Conservation (phyloP, 331 rosid species). For the Stylosanthes scabra region DNA sequence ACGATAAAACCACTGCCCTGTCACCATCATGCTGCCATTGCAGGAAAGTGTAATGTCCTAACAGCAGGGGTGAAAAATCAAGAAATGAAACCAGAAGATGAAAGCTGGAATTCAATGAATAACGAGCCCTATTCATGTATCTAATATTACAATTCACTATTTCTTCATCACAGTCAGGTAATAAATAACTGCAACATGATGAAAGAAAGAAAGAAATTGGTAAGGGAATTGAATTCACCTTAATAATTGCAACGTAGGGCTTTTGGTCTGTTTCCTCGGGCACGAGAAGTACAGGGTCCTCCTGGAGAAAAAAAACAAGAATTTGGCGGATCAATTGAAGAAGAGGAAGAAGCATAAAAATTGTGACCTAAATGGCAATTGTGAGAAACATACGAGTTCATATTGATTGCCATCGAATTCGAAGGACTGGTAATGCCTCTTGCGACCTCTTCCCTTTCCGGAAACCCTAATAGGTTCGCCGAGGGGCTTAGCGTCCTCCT, state of each 20-base stretch:
- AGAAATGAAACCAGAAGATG: not conserved
- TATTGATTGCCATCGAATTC: slow-evolving; percentile 81
- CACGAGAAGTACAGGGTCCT: slow-evolving; percentile 90
- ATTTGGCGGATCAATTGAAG: not conserved
- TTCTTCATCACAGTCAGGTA: not conserved
- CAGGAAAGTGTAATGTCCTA: slow-evolving; percentile 74
- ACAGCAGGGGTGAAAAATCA: slow-evolving; percentile 32
- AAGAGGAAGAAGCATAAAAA: not conserved
- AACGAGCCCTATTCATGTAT: slow-evolving; percentile 21
- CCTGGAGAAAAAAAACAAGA: slow-evolving; percentile 56
- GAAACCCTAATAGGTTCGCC: slow-evolving; percentile 72
- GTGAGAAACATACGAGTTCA: slow-evolving; percentile 57
- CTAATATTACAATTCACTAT: not conserved
- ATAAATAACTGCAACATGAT: not conserved
- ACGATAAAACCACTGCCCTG: slow-evolving; percentile 98
- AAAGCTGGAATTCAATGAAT: not conserved
- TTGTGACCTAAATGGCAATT: not conserved
- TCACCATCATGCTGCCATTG: slow-evolving; percentile 71
- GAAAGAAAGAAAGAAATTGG: slow-evolving; percentile 14
- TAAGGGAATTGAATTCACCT: slow-evolving; percentile 59
- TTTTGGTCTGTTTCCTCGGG: slow-evolving; percentile 74
- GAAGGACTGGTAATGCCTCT: slow-evolving; percentile 68
- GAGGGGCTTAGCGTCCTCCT: slow-evolving; percentile 79
- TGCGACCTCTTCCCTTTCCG: slow-evolving; percentile 76
- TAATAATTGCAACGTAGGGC: slow-evolving; percentile 95